Base-by-base conservation (phyloP, 371 early-diverging fungal species). In the Actinomortierella ambigua region DNA sequence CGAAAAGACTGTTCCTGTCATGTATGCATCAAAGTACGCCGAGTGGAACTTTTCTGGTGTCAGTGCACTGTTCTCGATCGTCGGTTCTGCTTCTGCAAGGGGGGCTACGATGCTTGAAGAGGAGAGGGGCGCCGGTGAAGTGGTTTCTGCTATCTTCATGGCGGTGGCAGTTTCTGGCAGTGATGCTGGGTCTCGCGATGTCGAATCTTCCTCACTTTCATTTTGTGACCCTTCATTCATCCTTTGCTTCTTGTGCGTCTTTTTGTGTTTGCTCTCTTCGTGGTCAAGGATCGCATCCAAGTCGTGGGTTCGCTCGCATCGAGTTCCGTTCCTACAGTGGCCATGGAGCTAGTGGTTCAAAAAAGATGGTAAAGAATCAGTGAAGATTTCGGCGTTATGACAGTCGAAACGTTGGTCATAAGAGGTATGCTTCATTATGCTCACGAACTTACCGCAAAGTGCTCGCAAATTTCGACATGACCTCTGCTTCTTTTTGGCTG, bases 11-110 rank as follows among this genome's bases (percentile, higher is more conserved):
- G 82, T 95, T 0, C 90, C 95, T 0, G 98, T 98, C 98, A 98
- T 98, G 75, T 83, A 96, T 0, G 98, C 92, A 75, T 98, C 98
- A 78, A 88, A 93, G 56, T 89, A 87, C 0, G 97, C 93, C 0
- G 94, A 88, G 65, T 98, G 97, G 56, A 86, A 87, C 53, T 59
- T 78, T 51, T 77, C 78, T n/a, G 48, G 44, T n/a, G 42, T 11
- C 22, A 48, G 20, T 22, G 9, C 18, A 1, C 43, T 26, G 14
- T 1, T 47, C 47, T 57, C 57, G 46, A 39, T 40, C 48, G 24
- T 24, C 9, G 48, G 8, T 22, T 3, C 22, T 22, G 2, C 49
- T n/a, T n/a, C n/a, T n/a, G n/a, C n/a, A n/a, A n/a, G n/a, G n/a
- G n/a, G n/a, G n/a, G n/a, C n/a, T n/a, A n/a, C n/a, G n/a, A n/a